phyloP scores from a whole-genome alignment of 768 basidiomycete genomes.

The Amanita pseudoporphyria region DNA sequence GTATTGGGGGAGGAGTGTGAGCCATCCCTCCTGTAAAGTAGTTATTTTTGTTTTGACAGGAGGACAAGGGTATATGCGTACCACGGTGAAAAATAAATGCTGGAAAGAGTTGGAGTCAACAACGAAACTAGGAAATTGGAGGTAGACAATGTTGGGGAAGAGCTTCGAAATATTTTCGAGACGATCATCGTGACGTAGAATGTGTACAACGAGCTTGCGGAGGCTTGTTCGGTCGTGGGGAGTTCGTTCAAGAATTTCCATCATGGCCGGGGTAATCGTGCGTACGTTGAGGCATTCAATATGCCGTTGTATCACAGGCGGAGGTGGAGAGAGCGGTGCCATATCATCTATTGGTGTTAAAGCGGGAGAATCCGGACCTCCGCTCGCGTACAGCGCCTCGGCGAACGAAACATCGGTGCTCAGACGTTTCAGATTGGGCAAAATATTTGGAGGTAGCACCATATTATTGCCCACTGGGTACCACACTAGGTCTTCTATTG shows the following conservation, averaged over 20 bases:
- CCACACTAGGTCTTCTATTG: constrained; percentile 38
- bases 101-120: constrained; percentile 13
- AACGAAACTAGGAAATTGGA: constrained; percentile 25
- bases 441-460: constrained; percentile 21
- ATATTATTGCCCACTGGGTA: constrained; percentile 26
- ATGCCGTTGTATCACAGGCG: constrained; percentile 12
- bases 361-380: constrained; percentile 1
- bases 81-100: constrained; percentile 18
- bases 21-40: constrained; percentile 25
- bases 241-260: constrained; percentile 18
- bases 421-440: constrained; percentile 32
- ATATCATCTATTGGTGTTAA: constrained; percentile 5
- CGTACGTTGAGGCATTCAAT: constrained; percentile 28
- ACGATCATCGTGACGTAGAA: constrained; percentile 19
- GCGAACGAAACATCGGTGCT: constrained; percentile 25
- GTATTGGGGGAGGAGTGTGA: constrained; percentile 31
- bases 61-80: constrained; percentile 11
- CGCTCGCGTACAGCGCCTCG: constrained; percentile 21
- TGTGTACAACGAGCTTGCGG: constrained; percentile 23
- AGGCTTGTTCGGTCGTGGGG: constrained; percentile 21
- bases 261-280: constrained; percentile 18
- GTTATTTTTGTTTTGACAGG: background rate
- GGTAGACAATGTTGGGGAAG: constrained; percentile 31
- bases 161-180: constrained; percentile 24
- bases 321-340: constrained; percentile 2